Percentiles rank a stretch among this genome's conserved stretches.
Conservation (phyloP, 2,329 filamentous ascomycete genomes). For the Paracorniculantispora psalliotae region DNA sequence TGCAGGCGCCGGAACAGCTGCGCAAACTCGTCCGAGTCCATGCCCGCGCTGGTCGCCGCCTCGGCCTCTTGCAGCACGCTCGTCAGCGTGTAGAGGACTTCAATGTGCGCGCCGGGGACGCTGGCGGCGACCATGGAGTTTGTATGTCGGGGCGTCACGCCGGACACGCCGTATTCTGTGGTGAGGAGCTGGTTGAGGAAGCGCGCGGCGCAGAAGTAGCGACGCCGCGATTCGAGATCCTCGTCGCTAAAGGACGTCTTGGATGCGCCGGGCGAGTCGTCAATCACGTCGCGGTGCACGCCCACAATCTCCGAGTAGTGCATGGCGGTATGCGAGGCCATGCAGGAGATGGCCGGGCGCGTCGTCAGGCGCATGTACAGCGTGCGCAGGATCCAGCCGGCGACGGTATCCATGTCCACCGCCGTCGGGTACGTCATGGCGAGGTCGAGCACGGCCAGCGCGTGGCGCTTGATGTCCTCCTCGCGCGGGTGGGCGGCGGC, state of each 20-base stretch:
- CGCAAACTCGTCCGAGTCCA: constrained; percentile 7
- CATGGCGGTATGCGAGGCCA: constrained; percentile 17
- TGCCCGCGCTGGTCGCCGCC: not conserved
- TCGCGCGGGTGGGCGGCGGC: constrained; percentile 12
- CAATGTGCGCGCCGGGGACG: constrained; percentile 3
- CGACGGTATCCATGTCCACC: constrained; percentile 16
- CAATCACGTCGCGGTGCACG: constrained; percentile 14
- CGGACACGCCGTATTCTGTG: constrained; percentile 15
- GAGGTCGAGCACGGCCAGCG: constrained; percentile 12
- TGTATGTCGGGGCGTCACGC: constrained; percentile 3
- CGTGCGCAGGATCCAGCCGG: constrained; percentile 17
- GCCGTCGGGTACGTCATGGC: constrained; percentile 9
- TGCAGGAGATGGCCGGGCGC: constrained; percentile 15
- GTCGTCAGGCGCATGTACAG: constrained; percentile 17
- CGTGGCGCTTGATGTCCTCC: constrained; percentile 11
- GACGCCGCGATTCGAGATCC: constrained; percentile 11
- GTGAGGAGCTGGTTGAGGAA: constrained; percentile 16
- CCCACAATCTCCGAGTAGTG: constrained; percentile 17
- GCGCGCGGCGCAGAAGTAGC: constrained; percentile 16
- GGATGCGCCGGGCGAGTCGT: not conserved
- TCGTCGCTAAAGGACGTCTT: constrained; percentile 3
- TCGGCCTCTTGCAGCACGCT: constrained; percentile 3
- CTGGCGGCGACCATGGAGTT: not conserved
- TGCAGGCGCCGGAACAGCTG: not conserved
- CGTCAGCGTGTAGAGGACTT: not conserved